Conservation (phyloP, 73 alveolate genomes). For the Tetrahymena malaccensis region DNA sequence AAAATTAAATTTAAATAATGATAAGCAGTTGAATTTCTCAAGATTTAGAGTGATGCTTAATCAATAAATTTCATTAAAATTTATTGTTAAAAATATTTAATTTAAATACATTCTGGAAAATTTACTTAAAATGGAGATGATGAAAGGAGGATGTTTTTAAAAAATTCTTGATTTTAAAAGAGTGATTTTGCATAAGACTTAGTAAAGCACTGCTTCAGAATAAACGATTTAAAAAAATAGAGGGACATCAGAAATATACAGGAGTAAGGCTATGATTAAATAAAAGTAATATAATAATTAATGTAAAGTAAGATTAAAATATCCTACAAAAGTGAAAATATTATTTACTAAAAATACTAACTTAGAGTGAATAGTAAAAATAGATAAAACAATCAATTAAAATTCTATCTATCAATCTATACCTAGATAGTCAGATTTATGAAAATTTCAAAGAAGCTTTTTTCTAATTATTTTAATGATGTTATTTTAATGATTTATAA, state of each 20-base stretch:
- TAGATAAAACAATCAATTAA: background rate
- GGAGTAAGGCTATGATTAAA: background rate
- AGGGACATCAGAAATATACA: background rate
- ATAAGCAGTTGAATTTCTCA: background rate
- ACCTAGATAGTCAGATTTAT: background rate
- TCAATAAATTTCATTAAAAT: too few species aligned
- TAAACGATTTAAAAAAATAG: too few species aligned
- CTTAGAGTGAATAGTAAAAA: background rate
- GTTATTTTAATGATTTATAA: background rate
- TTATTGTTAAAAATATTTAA: too few species aligned
- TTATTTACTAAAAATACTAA: too few species aligned
- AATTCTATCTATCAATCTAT: background rate
- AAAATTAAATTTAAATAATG: too few species aligned
- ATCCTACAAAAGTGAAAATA: background rate
- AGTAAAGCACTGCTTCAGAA: too few species aligned
- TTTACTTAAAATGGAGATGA: too few species aligned
- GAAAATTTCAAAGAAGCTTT: background rate
- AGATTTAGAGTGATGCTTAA: background rate
- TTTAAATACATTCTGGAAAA: background rate
- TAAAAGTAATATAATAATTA: background rate
- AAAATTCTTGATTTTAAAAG: too few species aligned
- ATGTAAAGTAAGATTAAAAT: background rate
- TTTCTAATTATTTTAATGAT: background rate
- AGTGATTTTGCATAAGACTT: too few species aligned
- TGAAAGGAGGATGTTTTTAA: too few species aligned